phyloP scores from a whole-genome alignment of 306 rosid genomes.

The Quercus aquifolioides region DNA sequence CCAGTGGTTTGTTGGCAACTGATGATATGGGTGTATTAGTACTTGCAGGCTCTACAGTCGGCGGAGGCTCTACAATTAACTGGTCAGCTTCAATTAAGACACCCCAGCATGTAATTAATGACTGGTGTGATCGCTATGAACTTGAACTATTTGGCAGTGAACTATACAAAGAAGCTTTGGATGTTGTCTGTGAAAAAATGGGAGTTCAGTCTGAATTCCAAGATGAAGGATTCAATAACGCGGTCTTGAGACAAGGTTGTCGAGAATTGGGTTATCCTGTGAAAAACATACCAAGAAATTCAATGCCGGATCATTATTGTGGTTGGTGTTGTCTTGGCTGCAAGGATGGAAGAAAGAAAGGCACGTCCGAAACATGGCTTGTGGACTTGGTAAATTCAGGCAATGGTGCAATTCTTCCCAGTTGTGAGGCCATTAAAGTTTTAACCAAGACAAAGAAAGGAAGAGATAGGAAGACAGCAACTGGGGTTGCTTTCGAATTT shows the following conservation, averaged over 20 bases:
- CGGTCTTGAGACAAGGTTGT: slow-evolving; percentile 70
- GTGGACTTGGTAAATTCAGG: slow-evolving; percentile 73
- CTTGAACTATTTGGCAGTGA: slow-evolving; percentile 60
- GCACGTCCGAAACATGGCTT: slow-evolving; percentile 81
- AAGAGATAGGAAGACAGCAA: slow-evolving; percentile 32
- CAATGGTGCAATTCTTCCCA: slow-evolving; percentile 67
- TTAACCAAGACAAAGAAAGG: slow-evolving; percentile 45
- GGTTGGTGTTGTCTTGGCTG: slow-evolving; percentile 91
- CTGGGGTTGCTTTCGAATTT: slow-evolving; percentile 54
- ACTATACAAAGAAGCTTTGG: slow-evolving; percentile 66
- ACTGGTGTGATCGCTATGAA: slow-evolving; percentile 50
- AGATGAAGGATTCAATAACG: slow-evolving; percentile 77
- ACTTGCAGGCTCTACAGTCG: slow-evolving; percentile 77
- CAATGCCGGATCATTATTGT: slow-evolving; percentile 66
- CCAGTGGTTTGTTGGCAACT: slow-evolving; percentile 58
- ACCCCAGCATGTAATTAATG: slow-evolving; percentile 58
- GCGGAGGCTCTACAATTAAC: slow-evolving; percentile 82
- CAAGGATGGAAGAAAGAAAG: slow-evolving; percentile 72
- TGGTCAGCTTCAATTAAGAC: slow-evolving; percentile 70
- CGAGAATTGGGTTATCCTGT: slow-evolving; percentile 68
- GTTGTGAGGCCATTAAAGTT: slow-evolving; percentile 54
- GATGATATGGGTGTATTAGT: slow-evolving; percentile 49
- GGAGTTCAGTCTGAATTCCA: slow-evolving; percentile 65
- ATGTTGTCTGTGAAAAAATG: slow-evolving; percentile 60
- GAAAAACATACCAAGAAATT: slow-evolving; percentile 59